A percentile compares a stretch with the other conserved stretches of the same genome.
phyloP scores from a whole-genome alignment of 306 rosid genomes.

The Gastrolobium bilobum region DNA sequence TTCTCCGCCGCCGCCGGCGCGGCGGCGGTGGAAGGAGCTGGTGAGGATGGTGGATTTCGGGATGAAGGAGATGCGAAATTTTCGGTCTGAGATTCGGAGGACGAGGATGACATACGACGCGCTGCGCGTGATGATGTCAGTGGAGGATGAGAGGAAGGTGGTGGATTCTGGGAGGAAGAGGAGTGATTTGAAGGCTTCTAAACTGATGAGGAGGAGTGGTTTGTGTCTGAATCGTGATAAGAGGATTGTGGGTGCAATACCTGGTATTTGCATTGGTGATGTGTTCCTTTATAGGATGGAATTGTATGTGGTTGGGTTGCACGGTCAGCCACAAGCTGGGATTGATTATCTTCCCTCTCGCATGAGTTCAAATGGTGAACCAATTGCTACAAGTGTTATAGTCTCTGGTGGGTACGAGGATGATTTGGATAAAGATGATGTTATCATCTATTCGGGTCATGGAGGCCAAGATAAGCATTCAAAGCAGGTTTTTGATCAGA shows the following conservation, averaged over 20 bases:
- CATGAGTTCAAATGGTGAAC: constrained; percentile 90
- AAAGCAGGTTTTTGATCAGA: constrained; percentile 81
- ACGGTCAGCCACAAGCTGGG: constrained; percentile 94
- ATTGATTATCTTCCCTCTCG: constrained; percentile 85
- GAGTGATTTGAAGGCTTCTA: constrained; percentile 75
- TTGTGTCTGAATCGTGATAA: constrained; percentile 92
- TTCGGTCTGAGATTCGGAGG: constrained; percentile 66
- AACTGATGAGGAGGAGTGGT: constrained; percentile 67
- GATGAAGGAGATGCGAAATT: constrained; percentile 66
- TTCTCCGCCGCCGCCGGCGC: constrained; percentile 42
- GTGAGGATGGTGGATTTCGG: constrained; percentile 77
- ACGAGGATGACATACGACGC: constrained; percentile 85
- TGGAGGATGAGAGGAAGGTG: constrained; percentile 62
- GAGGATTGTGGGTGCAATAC: constrained; percentile 90
- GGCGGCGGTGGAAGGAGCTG: constrained; percentile 60
- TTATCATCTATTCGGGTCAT: constrained; percentile 88
- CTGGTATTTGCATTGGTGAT: constrained; percentile 88
- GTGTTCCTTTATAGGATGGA: constrained; percentile 89
- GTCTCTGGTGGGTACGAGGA: constrained; percentile 97
- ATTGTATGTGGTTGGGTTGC: constrained; percentile 85
- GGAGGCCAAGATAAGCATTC: constrained; percentile 90
- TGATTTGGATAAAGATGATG: constrained; percentile 86
- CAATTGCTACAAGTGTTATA: constrained; percentile 91
- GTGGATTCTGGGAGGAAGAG: constrained; percentile 52
- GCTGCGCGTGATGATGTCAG: constrained; percentile 61